Conservation (phyloP, 78 protist species). For the Diacronema lutheri region DNA sequence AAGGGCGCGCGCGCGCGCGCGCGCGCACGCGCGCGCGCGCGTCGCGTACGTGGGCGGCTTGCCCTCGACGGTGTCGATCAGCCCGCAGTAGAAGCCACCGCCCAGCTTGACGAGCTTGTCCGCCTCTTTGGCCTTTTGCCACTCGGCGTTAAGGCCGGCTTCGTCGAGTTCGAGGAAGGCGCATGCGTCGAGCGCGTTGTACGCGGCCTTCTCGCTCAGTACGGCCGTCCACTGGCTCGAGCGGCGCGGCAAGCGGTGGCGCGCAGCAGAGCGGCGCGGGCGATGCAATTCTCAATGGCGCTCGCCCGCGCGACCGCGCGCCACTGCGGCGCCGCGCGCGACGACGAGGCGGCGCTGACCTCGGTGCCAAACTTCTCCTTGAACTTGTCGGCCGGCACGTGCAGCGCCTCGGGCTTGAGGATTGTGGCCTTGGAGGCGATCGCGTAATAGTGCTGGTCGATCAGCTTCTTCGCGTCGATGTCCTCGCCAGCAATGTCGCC, state of each 20-base stretch:
- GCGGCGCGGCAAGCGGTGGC: too few relatives aligned
- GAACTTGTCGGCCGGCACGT: background rate
- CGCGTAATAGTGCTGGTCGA: constrained; percentile 46
- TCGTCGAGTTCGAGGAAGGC: background rate
- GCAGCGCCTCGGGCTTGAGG: constrained; percentile 12
- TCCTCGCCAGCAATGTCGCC: background rate
- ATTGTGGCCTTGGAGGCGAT: constrained; percentile 17
- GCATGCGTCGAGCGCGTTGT: constrained; percentile 21
- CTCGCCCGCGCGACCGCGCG: too few relatives aligned
- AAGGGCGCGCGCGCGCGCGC: too few relatives aligned
- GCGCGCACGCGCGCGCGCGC: too few relatives aligned
- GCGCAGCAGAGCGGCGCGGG: too few relatives aligned
- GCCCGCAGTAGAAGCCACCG: constrained; percentile 48
- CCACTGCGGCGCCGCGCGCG: background rate
- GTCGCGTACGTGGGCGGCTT: too few relatives aligned
- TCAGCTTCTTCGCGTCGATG: constrained; percentile 19
- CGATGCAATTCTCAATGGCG: too few relatives aligned
- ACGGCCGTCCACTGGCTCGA: background rate
- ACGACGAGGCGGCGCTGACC: too few relatives aligned
- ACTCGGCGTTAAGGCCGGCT: background rate
- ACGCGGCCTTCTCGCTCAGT: background rate
- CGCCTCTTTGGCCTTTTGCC: background rate
- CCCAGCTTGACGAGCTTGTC: constrained; percentile 38
- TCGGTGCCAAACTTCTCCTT: background rate
- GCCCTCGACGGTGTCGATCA: background rate